These are phyloP conservation scores for Ustilago bromivora DNA, from an alignment of 1,284 basidiomycete genomes.

Conservation along the genomic window DNA sequence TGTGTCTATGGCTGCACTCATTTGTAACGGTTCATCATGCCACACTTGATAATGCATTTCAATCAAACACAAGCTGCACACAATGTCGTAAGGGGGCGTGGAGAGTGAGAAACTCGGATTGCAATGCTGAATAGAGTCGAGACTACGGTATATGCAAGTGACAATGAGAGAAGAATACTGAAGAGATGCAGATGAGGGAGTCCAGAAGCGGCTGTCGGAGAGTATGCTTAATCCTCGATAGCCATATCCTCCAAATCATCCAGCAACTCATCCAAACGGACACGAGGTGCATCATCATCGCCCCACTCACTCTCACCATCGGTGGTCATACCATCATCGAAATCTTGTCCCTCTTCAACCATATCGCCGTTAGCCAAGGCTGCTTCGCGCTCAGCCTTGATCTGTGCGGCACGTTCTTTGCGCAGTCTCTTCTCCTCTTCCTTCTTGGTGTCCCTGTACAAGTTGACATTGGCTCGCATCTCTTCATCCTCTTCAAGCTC, in stretches of 20 bases:
- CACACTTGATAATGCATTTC: not conserved
- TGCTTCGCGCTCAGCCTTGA: constrained; percentile 64
- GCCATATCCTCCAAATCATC: constrained; percentile 82
- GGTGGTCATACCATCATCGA: constrained; percentile 63
- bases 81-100: no score
- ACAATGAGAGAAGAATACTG: not conserved
- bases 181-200: not conserved
- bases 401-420: constrained; percentile 65
- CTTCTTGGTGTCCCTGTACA: constrained; percentile 78
- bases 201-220: not conserved
- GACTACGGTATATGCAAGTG: constrained; percentile 5
- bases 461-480: constrained; percentile 86
- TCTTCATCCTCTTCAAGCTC: constrained; percentile 97
- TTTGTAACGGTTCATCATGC: not conserved
- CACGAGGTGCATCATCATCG: constrained; percentile 75
- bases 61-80: not conserved
- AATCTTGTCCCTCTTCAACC: constrained; percentile 70
- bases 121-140: constrained; percentile 4
- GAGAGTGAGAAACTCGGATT: constrained; percentile 7
- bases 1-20: not conserved
- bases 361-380: constrained; percentile 71
- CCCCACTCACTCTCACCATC: constrained; percentile 78
- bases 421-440: constrained; percentile 58
- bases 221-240: constrained; percentile 44
- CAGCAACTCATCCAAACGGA: constrained; percentile 84